Conservation (phyloP, 2,329 filamentous ascomycete species). For the Talaromyces atroroseus region DNA sequence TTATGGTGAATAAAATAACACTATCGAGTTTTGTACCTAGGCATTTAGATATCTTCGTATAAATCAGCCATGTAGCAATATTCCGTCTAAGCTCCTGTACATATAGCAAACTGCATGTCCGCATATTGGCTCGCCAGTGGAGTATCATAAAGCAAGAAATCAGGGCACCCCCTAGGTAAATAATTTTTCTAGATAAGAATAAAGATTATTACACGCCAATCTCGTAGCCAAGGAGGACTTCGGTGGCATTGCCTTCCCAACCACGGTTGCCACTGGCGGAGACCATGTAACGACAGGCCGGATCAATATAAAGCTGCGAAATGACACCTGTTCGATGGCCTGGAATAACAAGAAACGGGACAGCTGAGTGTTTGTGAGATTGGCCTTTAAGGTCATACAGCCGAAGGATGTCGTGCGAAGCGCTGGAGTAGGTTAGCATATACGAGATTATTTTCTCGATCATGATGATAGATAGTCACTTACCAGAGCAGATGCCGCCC, state of each 20-base stretch:
- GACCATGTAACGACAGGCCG: constrained; percentile 83
- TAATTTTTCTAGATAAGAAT: background rate
- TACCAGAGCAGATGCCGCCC: constrained; percentile 84
- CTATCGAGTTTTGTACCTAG: background rate
- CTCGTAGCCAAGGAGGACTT: constrained; percentile 91
- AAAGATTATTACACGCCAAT: constrained; percentile 49
- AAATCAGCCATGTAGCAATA: background rate
- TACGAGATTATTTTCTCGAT: background rate
- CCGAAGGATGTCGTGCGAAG: constrained; percentile 86
- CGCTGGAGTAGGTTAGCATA: constrained; percentile 46
- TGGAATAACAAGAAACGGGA: constrained; percentile 94
- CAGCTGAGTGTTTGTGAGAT: constrained; percentile 65
- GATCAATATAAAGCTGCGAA: constrained; percentile 78
- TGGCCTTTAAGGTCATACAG: constrained; percentile 79
- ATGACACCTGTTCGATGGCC: constrained; percentile 86
- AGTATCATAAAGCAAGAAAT: constrained; percentile 3
- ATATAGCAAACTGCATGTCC: background rate
- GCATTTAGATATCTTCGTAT: background rate
- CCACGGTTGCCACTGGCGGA: constrained; percentile 86
- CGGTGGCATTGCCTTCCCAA: constrained; percentile 87
- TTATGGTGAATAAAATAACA: background rate
- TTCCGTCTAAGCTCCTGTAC: background rate
- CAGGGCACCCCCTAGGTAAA: background rate
- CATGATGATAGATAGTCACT: constrained; percentile 21
- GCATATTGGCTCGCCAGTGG: background rate